Evolutionary conservation across 148 eudicot genomes (phyloP), one percentile per base, ranked within the genome.

Genomic region (Camellia granthamiana): DNA sequence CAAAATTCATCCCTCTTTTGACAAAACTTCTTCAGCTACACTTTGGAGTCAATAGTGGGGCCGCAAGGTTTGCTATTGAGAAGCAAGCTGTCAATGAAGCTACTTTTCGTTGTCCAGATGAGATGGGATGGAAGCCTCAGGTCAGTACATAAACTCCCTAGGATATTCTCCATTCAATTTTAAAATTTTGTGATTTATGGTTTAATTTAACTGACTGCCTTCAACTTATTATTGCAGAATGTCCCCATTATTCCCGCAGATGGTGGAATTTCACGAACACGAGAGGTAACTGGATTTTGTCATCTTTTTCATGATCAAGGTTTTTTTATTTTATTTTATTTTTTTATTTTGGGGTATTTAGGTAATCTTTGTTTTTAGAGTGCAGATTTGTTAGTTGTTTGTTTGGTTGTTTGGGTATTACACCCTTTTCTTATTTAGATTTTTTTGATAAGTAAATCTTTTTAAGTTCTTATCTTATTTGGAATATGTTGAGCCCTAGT

Each of bases 81-180:
- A 81, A 83, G 58, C 99, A 93, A 83, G 99, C 99, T 76, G 87
- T 90, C 51, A 96, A 96, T 69, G 99, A 96, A 82, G 98, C 99
- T 75, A 96, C 94, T 66, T 96, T 96, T 76, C 98, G 93, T 30
- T 93, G 99, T 86, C 97, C 99, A 30, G 99, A 93, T 89, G 98
- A 96, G 83, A 87, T 96, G 97, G 98, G 99, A 79, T 93, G 99
- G 99, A 92, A 96, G 82, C 99, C 99, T 86, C 95, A 95, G 97
- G 99, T 93, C 62, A 68, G 80, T 30, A 65, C 72, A 71, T 18
- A 42, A 30, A 42, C 30, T 56, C 76, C 72, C 52, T 70, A 67
- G 19, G 38, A 56, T 4, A 60, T 71, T 19, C 2, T 61, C 74
- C 18, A 6, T 42, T 66, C 38, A 6, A n/a, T 38, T 52, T 8